Evolutionary conservation across 2,329 filamentous ascomycete genomes (phyloP), one percentile per base, ranked within the genome.

Genomic region (Thielaviopsis punctulata): DNA sequence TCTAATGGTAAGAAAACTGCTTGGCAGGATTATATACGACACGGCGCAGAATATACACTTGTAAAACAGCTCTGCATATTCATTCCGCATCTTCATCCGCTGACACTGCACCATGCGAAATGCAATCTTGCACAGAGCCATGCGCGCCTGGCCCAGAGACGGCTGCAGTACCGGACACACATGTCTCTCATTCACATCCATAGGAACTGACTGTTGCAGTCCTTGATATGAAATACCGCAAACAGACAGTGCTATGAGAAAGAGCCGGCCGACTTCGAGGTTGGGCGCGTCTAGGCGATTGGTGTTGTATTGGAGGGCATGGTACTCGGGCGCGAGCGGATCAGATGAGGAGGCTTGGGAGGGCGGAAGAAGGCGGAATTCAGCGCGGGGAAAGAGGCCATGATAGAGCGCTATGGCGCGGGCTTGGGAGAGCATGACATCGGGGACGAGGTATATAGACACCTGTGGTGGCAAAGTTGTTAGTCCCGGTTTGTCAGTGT

Each of bases 41-140:
- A 55, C 21, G 4, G 48, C 30, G 43, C 50, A 50, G 9, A 52
- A 36, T 4, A 55, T n/a, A 48, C 53, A 55, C 24, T 52, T 55
- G 47, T 55, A 51, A 15, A 55, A 49, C 23, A 55, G 30, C 47
- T 55, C 50, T 10, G 53, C 45, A 36, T 55, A 55, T 21, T 55
- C 50, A 46, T 52, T 55, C 23, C 48, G 48, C 33, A 52, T 55
- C 24, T 50, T 46, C 7, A 49, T 44, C 24, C 50, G n/a, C 21
- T 55, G 53, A 13, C 49, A 50, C 22, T 49, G 47, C 27, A 52
- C 48, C 23, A 55, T 46, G 12, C 47, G 41, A 13, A 55, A 23
- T 6, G 44, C 19, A 19, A 55, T 50, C 9, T 47, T 46, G n/a
- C 49, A 27, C 27, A 55, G 43, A 6, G 47, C 50, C n/a, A 45